Evolutionary conservation across 352 stramenopile genomes (phyloP).

Genomic region (Phytophthora hibernalis): DNA sequence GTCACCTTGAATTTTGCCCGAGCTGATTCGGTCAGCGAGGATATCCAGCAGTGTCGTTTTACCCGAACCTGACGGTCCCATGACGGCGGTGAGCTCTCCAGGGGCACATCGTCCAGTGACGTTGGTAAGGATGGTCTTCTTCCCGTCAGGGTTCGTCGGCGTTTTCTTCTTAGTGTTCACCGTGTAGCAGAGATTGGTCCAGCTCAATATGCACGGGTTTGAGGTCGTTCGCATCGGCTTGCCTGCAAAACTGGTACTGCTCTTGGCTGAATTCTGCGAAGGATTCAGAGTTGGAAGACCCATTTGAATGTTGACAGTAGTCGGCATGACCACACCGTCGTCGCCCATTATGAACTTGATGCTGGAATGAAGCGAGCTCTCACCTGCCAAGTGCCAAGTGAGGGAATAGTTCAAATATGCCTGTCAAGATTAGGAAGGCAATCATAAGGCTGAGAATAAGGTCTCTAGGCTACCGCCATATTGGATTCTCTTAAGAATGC

Average conservation of each 20-base stretch:
- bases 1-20: conserved; percentile 41
- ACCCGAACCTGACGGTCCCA: conserved; percentile 62
- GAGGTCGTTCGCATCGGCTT: conserved; percentile 13
- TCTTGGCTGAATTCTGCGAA: conserved; percentile 5
- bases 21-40: conserved; percentile 52
- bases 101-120: conserved; percentile 63
- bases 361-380: conserved; percentile 2
- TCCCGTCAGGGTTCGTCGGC: conserved; percentile 19
- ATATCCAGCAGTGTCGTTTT: conserved; percentile 79
- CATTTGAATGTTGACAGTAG: conserved; percentile 11
- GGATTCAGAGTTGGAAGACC: conserved; percentile 14
- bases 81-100: conserved; percentile 67
- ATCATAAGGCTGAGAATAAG: not conserved
- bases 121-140: conserved; percentile 63
- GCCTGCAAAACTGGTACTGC: not conserved
- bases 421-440: not conserved
- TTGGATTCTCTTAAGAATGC: too few species aligned
- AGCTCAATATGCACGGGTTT: conserved; percentile 31
- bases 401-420: not conserved
- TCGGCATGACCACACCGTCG: not conserved
- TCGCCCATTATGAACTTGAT: conserved; percentile 18
- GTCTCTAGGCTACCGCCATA: not conserved
- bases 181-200: conserved; percentile 29
- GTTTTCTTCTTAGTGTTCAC: conserved; percentile 36
- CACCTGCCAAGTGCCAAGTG: not conserved